These are phyloP conservation scores for Pseudopithomyces maydicus DNA, from an alignment of 2,329 filamentous ascomycete species.

Conservation along the genomic window DNA sequence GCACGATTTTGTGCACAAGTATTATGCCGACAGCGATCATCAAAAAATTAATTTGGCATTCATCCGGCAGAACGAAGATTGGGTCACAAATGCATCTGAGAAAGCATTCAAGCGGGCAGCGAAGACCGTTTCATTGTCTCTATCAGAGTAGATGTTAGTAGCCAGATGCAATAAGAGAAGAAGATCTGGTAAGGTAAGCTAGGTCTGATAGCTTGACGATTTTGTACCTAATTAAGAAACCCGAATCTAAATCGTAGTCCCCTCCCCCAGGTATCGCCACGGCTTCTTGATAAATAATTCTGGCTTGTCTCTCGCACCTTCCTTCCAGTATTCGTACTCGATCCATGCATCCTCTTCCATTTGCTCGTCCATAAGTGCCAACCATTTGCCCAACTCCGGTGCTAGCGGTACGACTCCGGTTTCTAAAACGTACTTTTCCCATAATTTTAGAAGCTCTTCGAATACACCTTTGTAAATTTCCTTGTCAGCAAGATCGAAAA, in stretches of 20 bases:
- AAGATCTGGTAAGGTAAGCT: no score
- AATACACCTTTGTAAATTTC: conserved; percentile 48
- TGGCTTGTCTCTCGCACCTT: conserved; percentile 3
- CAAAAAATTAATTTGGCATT: not conserved
- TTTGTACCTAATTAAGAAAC: not conserved
- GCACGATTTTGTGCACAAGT: not conserved
- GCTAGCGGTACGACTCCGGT: conserved; percentile 65
- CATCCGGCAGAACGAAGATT: not conserved
- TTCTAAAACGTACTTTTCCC: conserved; percentile 64
- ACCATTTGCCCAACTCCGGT: conserved; percentile 62
- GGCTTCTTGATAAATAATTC: conserved; percentile 1
- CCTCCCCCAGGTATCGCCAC: not conserved
- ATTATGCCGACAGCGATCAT: not conserved
- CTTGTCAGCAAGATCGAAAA: conserved; percentile 48
- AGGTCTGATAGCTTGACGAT: no score
- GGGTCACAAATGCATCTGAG: not conserved
- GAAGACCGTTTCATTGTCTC: not conserved
- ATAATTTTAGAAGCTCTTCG: conserved; percentile 56
- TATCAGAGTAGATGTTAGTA: not conserved
- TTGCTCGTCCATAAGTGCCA: conserved; percentile 63
- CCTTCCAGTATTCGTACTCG: conserved; percentile 12
- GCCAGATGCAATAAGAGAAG: no score
- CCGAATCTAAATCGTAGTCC: not conserved
- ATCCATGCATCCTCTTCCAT: conserved; percentile 14
- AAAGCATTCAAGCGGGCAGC: not conserved